Conservation (phyloP, 768 basidiomycete species). For the Boletus rubroflammeus region DNA sequence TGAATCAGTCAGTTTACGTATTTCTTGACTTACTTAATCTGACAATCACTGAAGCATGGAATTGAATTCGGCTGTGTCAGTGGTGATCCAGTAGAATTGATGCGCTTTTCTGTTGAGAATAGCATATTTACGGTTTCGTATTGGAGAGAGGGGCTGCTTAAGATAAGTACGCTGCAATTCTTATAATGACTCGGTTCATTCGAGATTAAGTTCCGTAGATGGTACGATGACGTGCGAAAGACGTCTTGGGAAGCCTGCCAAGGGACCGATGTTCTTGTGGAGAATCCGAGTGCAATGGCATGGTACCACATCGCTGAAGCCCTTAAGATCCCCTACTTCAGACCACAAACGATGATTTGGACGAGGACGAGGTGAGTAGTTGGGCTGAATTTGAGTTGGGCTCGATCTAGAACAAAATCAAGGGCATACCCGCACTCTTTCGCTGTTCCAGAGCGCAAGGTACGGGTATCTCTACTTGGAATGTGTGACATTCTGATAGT, state of each 20-base stretch:
- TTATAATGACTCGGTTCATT: neutral
- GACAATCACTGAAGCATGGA: neutral
- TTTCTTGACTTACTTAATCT: neutral
- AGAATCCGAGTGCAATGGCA: neutral
- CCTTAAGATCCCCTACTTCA: neutral
- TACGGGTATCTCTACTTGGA: neutral
- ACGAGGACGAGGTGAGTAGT: neutral
- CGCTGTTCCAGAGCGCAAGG: neutral
- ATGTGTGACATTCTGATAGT: neutral
- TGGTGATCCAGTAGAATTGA: neutral
- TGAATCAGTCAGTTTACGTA: neutral
- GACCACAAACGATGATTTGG: neutral
- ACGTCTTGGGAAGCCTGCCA: neutral
- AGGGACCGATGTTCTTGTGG: neutral
- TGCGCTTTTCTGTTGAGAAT: neutral
- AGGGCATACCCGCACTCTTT: neutral
- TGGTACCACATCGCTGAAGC: neutral
- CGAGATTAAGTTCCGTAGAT: neutral
- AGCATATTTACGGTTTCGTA: neutral
- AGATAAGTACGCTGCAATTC: neutral
- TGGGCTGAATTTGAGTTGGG: neutral
- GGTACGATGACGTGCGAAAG: neutral
- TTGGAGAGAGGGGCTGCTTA: neutral
- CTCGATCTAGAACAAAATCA: neutral
- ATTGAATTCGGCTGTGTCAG: neutral